Percentiles rank a stretch among this genome's conserved stretches.
These are phyloP conservation scores for Thuidium tamariscinum DNA, from an alignment of 225 moss, liverwort and hornwort genomes.

Conservation along the genomic window DNA sequence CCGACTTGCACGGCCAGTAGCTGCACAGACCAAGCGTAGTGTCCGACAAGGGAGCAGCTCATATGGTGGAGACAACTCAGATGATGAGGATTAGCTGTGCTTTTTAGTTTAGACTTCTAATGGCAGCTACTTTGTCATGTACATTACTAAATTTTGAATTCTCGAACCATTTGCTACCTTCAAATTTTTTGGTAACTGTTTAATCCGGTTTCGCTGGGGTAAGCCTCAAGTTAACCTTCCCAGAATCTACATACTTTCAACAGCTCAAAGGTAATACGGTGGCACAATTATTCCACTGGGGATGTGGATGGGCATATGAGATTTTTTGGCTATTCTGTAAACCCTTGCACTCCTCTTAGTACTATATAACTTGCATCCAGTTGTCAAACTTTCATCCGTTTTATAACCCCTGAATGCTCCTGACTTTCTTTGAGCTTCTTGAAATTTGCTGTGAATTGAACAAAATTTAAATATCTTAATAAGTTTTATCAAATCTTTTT, in stretches of 20 bases:
- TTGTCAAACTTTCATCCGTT: not conserved
- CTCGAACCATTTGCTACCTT: not conserved
- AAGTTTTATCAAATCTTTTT: not conserved
- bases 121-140: not conserved
- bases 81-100: constrained; percentile 31
- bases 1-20: constrained; percentile 24
- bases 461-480: not conserved
- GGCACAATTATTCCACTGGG: not conserved
- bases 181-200: not conserved
- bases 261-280: not conserved
- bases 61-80: constrained; percentile 24
- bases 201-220: not conserved
- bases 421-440: not conserved
- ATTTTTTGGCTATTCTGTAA: not conserved
- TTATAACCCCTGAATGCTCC: not conserved
- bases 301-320: not conserved
- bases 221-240: not conserved
- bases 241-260: not conserved
- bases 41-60: constrained; percentile 72
- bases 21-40: constrained; percentile 47
- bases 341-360: not conserved
- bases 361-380: not conserved
- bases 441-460: not conserved
- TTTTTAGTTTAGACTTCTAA: not conserved
- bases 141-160: not conserved